Conservation (phyloP, 1,139 yeast species). For the Geotrichum histeridarum region DNA sequence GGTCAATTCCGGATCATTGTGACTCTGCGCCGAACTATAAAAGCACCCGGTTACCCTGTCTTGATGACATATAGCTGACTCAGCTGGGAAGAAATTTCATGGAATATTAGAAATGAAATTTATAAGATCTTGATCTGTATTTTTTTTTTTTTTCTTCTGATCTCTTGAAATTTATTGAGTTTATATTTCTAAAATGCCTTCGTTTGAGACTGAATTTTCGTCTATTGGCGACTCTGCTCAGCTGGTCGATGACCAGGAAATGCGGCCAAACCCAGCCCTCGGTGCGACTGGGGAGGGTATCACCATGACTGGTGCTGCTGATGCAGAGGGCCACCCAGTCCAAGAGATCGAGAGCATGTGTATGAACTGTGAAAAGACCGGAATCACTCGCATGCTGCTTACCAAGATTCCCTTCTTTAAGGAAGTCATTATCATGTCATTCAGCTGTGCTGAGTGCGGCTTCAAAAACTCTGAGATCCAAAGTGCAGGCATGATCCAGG, state of each 20-base stretch:
- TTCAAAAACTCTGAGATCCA: constrained; percentile 89
- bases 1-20: no score
- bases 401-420: constrained; percentile 89
- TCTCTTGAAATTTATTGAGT: no score
- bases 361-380: constrained; percentile 89
- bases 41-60: no score
- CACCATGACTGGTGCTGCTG: constrained; percentile 46
- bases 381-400: constrained; percentile 73
- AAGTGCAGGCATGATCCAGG: constrained; percentile 77
- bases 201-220: constrained; percentile 17
- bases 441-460: constrained; percentile 92
- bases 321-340: constrained; percentile 92
- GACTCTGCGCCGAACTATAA: no score
- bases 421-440: constrained; percentile 91
- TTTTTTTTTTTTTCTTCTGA: no score
- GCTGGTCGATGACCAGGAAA: constrained; percentile 23
- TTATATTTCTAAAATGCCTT: background rate
- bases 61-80: no score
- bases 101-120: no score
- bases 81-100: no score
- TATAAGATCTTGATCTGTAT: no score
- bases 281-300: constrained; percentile 26
- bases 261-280: constrained; percentile 24
- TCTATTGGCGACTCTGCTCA: constrained; percentile 31
- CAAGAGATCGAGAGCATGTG: constrained; percentile 93